Conservation (phyloP, 2,329 filamentous ascomycete species). For the Nigrospora osmanthi region DNA sequence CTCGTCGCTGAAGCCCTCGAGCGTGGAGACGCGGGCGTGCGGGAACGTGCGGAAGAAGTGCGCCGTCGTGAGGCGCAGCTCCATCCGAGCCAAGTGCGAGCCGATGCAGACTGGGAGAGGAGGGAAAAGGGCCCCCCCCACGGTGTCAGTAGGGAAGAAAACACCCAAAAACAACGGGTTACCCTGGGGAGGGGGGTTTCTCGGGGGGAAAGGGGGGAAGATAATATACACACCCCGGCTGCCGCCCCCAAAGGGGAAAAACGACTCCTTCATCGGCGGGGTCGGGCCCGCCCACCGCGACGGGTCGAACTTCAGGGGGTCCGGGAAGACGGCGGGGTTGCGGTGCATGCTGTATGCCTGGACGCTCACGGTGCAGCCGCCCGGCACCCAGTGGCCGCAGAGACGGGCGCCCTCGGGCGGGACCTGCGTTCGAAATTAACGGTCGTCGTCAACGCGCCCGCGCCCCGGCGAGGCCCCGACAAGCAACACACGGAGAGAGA, state of each 20-base stretch:
- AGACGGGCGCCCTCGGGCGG: conserved; percentile 30
- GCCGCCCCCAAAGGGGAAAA: not conserved
- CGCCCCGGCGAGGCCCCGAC: not conserved
- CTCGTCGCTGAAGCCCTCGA: conserved; percentile 18
- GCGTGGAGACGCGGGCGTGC: conserved; percentile 14
- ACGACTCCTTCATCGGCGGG: not conserved
- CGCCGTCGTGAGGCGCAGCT: conserved; percentile 39
- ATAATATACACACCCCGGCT: not conserved
- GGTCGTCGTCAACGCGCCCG: not conserved
- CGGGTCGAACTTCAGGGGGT: conserved; percentile 22
- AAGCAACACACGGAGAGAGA: not conserved
- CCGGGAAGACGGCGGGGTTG: conserved; percentile 27
- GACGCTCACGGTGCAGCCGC: conserved; percentile 28
- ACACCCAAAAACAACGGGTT: too few relatives aligned
- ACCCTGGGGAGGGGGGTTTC: too few relatives aligned
- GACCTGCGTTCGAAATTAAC: not conserved
- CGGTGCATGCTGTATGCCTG: conserved; percentile 41
- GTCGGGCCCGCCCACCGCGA: not conserved
- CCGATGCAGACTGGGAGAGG: conserved; percentile 23
- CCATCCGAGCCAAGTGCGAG: conserved; percentile 45
- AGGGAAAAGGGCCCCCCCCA: too few relatives aligned
- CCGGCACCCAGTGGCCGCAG: conserved; percentile 28
- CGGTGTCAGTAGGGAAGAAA: too few relatives aligned
- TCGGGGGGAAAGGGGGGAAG: not conserved
- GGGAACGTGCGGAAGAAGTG: conserved; percentile 35